A percentile compares a stretch with the other conserved stretches of the same genome.
phyloP scores from a whole-genome alignment of 148 eudicot genomes.

The Agrostemma githago region DNA sequence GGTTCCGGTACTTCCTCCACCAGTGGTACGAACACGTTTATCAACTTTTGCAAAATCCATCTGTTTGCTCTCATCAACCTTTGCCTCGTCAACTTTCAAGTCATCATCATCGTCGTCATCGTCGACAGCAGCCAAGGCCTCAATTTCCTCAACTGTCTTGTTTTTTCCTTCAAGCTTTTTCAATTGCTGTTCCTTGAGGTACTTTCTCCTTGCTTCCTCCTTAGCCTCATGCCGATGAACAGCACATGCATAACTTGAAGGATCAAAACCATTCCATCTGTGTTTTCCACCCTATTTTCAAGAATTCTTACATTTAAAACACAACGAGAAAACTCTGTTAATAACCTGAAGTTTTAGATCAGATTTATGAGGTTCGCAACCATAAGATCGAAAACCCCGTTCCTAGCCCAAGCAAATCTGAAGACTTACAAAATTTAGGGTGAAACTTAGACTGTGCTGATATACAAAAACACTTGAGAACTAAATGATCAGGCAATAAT shows the following conservation, averaged over 20 bases:
- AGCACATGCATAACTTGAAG: conserved; percentile 67
- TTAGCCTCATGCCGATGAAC: conserved; percentile 80
- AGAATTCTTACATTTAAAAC: no score
- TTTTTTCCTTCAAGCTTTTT: conserved; percentile 89
- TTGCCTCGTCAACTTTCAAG: conserved; percentile 83
- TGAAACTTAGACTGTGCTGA: no score
- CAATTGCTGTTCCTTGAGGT: conserved; percentile 71
- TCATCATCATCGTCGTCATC: conserved; percentile 54
- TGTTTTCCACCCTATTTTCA: conserved; percentile 59
- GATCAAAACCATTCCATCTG: conserved; percentile 95
- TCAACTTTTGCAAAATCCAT: conserved; percentile 98
- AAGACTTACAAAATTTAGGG: no score
- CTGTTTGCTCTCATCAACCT: conserved; percentile 95
- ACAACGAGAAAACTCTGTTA: no score
- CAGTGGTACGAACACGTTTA: conserved; percentile 97
- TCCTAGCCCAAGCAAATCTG: no score
- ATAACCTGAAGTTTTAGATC: no score
- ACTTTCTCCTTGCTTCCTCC: conserved; percentile 81
- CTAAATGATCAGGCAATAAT: no score
- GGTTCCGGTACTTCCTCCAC: conserved; percentile 99
- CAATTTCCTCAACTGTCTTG: conserved; percentile 50
- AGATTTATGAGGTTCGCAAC: no score
- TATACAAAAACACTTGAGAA: no score
- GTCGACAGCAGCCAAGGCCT: conserved; percentile 55
- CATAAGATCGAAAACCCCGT: no score